Conservation (phyloP, 176 grass and related monocot species). For the Hyparrhenia diplandra region DNA sequence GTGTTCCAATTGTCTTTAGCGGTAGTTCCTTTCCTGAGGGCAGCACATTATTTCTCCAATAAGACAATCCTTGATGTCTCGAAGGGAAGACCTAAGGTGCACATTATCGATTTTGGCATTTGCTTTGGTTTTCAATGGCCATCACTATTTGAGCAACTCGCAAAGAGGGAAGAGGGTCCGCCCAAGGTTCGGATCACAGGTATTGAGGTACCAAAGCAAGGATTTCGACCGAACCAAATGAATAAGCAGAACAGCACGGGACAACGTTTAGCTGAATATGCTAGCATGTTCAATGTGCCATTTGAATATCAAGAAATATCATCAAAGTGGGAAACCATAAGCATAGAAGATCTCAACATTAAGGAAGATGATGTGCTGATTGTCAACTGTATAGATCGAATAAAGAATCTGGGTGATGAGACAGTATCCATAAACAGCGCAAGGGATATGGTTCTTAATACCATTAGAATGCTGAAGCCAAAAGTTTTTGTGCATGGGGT, state of each 20-base stretch:
- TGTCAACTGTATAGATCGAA: slow-evolving; percentile 23
- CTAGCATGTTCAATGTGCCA: slow-evolving; percentile 52
- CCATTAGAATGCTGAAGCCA: slow-evolving; percentile 31
- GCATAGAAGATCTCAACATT: slow-evolving; percentile 25
- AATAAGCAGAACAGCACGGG: slow-evolving; percentile 32
- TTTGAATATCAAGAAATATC: slow-evolving; percentile 55
- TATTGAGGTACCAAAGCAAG: slow-evolving; percentile 50
- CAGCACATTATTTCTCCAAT: no score
- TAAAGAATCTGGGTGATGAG: slow-evolving; percentile 34
- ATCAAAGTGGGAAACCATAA: slow-evolving; percentile 54
- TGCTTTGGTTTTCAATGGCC: no score
- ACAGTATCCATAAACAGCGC: slow-evolving; percentile 32
- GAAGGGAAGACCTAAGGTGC: no score
- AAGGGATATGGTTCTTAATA: slow-evolving; percentile 22
- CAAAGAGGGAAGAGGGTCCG: slow-evolving; percentile 3
- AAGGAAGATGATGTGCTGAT: slow-evolving; percentile 27
- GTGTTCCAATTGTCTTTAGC: no score
- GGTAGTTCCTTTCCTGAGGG: no score
- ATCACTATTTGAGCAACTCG: no score
- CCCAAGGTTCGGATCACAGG: slow-evolving; percentile 64
- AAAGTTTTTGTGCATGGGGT: slow-evolving; percentile 26
- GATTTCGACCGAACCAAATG: slow-evolving; percentile 42
- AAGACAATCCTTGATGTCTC: no score
- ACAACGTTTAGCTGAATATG: slow-evolving; percentile 47
- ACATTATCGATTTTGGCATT: no score